Evolutionary conservation across 371 early-diverging fungal species (phyloP), one percentile per base, ranked within the genome.

Genomic region (Mortierella sp.): DNA sequence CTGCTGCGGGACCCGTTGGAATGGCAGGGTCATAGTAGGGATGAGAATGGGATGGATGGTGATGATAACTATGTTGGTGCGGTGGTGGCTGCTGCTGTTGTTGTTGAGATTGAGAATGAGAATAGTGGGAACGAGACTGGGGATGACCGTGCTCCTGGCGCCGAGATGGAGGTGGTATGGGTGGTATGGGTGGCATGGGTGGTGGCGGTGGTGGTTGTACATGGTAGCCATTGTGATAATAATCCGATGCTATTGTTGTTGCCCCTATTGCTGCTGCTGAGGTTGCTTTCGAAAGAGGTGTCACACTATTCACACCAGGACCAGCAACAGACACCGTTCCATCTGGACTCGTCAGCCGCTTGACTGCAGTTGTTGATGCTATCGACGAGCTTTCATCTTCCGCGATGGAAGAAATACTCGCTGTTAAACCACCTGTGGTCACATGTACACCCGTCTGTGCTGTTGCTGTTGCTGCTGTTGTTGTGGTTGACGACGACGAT

Each of bases 281-380:
- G 12, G 47, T 14, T 23, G 47, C n/a, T n/a, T 15, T 17, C 19
- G 44, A 44, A 1, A 21, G 44, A 19, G 44, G 44, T 21, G 17
- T 7, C 19, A 21, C 9, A 21, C 8, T 19, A 32, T 28, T 26
- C 8, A 15, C 30, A 15, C 21, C 11, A 2, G 46, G 31, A 7
- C 41, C 50, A 14, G 61, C 54, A 21, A 68, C 39, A 17, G 69
- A 43, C 30, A 60, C 54, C 23, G 69, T 68, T 26, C 61, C 69
- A 8, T 68, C 69, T 42, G 69, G 69, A 19, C 69, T 68, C 1
- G 69, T 60, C 28, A 68, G 26, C 17, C 69, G 61, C 48, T 68
- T 61, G 3, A 23, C 55, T n/a, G n/a, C n/a, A n/a, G n/a, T n/a
- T n/a, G n/a, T n/a, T n/a, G n/a, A n/a, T n/a, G n/a, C n/a, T n/a